A percentile compares a stretch with the other conserved stretches of the same genome.
These are phyloP conservation scores for Talaromyces rugulosus DNA, from an alignment of 2,329 filamentous ascomycete species.

Conservation along the genomic window DNA sequence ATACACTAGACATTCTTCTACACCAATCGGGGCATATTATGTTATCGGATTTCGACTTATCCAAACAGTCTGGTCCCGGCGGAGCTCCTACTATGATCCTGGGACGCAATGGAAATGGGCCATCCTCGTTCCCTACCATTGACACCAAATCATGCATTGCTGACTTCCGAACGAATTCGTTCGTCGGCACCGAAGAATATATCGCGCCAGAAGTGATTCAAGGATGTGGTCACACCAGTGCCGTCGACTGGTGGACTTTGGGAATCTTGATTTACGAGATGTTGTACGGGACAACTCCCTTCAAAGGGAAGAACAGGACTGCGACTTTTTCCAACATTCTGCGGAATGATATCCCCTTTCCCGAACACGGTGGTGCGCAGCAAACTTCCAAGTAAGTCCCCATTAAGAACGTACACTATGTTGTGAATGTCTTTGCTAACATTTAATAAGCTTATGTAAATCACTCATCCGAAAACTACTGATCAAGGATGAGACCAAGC, in stretches of 20 bases:
- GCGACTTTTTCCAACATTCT: conserved; percentile 97
- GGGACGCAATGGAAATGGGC: conserved; percentile 80
- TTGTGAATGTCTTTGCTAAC: conserved; percentile 1
- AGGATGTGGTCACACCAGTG: conserved; percentile 95
- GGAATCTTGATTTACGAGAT: conserved; percentile 98
- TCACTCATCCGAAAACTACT: conserved; percentile 91
- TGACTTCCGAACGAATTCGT: conserved; percentile 97
- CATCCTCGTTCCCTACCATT: conserved; percentile 86
- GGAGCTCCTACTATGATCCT: conserved; percentile 98
- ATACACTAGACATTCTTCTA: conserved; percentile 74
- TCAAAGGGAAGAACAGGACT: conserved; percentile 99
- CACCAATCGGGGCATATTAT: conserved; percentile 99
- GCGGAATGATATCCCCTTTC: conserved; percentile 91
- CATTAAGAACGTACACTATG: neutral
- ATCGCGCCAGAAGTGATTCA: conserved; percentile 99
- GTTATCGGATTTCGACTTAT: conserved; percentile 97
- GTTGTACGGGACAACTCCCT: conserved; percentile 96
- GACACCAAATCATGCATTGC: conserved; percentile 98
- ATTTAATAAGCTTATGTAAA: conserved; percentile 73
- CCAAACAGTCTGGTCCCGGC: conserved; percentile 93
- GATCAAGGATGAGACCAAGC: conserved; percentile 95
- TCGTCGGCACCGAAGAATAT: conserved; percentile 97
- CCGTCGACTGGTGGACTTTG: conserved; percentile 98
- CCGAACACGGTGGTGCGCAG: conserved; percentile 76
- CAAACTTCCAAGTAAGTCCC: conserved; percentile 82